Evolutionary conservation across 495 filamentous ascomycete species (phyloP).

Genomic region (Neurospora sp.): DNA sequence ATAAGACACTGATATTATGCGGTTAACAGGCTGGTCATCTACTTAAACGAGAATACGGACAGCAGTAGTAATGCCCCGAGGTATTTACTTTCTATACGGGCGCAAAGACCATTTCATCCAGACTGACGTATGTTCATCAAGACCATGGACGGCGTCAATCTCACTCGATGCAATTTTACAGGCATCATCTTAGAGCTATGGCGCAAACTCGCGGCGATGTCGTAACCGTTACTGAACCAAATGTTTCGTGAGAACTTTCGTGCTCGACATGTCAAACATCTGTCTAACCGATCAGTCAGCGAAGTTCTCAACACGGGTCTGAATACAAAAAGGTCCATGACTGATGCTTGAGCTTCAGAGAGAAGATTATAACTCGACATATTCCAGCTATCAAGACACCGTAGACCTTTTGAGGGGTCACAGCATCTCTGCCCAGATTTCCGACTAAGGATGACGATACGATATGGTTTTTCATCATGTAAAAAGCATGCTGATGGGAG

Average conservation of each 20-base stretch:
- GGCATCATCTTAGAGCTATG: background rate
- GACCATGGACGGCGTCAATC: background rate
- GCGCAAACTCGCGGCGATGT: background rate
- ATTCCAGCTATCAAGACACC: conserved; percentile 21
- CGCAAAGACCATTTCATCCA: background rate
- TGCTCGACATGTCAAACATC: background rate
- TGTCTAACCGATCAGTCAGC: background rate
- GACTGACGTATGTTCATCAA: background rate
- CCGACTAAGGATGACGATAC: conserved; percentile 64
- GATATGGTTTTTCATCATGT: conserved; percentile 46
- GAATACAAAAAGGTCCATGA: background rate
- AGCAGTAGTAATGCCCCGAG: background rate
- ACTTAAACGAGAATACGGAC: background rate
- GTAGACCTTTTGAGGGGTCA: conserved; percentile 17
- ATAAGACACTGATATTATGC: background rate
- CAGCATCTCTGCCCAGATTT: conserved; percentile 24
- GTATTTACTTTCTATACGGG: background rate
- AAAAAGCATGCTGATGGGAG: background rate
- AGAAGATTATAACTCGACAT: conserved; percentile 54
- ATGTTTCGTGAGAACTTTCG: background rate
- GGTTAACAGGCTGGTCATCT: background rate
- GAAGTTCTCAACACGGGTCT: background rate
- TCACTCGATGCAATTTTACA: background rate
- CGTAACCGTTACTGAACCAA: background rate
- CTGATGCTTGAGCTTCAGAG: conserved; percentile 35